Evolutionary conservation across 805 yeast genomes (phyloP), one percentile per base, ranked within the genome.

Genomic region (Ogataea dorogensis): DNA sequence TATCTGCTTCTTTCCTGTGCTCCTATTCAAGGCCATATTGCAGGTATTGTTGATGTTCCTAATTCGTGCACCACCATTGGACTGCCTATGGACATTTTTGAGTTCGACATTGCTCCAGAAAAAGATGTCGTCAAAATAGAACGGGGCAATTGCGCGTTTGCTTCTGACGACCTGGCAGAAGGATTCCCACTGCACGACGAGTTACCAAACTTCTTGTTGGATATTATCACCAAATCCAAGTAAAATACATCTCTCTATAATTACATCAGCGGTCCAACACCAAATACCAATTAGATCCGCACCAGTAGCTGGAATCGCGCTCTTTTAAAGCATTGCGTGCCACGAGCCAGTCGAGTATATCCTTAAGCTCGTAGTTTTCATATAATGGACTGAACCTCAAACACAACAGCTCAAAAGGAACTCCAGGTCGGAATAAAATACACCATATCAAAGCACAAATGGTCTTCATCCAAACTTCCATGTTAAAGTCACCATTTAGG

Each of bases 401-500:
- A 21, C 32, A 47, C 26, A 43, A 67, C 24, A 24, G 42, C 33
- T 7, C 39, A 33, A 15, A 46, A 17, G 26, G 64, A 3, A 77
- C 64, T 5, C 86, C 86, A 0, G 89, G 88, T 24, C 70, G 63
- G 38, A 74, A 65, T 5, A 74, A 63, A 7, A 79, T 55, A 5
- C 67, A 61, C 28, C 65, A 53, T 0, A 77, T 38, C 0, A 82
- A 46, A 8, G 76, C 64, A 15, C 70, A 61, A 0, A 81, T 56
- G 1, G 81, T 56, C 33, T 67, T 70, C 10, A 60, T 59, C 94
- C 96, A 89, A 5, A 86, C 58, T 0, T 53, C 50, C 17, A 55
- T 59, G 42, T 82, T 79, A 27, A 88, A 68, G 17, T 67, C 57
- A 2, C 94, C 91, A 20, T 64, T 57, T 23, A 81, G 57, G 47